A percentile compares a stretch with the other conserved stretches of the same genome.
Conservation (phyloP, 2,329 filamentous ascomycete species). For the Cladosporium phlei region DNA sequence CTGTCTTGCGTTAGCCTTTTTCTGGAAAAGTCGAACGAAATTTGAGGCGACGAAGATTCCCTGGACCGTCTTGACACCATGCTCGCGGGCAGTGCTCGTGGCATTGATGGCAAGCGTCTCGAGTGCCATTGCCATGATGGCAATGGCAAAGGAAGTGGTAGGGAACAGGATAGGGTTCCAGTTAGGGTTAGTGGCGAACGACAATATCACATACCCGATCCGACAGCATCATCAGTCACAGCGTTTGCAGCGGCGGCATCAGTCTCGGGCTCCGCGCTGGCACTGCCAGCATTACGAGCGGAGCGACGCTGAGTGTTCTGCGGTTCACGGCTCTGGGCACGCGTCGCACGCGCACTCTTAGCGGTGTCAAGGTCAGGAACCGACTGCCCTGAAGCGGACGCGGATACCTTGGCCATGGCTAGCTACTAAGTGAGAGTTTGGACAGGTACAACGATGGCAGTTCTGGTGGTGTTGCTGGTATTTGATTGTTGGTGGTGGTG, state of each 20-base stretch:
- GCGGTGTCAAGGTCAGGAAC: constrained; percentile 14
- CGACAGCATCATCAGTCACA: constrained; percentile 1
- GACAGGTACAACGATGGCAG: no score
- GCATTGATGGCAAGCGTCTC: no score
- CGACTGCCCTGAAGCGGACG: constrained; percentile 1
- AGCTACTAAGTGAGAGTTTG: not conserved
- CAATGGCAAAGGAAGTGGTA: no score
- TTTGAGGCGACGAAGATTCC: no score
- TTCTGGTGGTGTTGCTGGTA: no score
- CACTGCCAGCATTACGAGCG: constrained; percentile 3
- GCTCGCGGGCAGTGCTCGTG: no score
- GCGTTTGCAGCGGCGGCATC: constrained; percentile 15
- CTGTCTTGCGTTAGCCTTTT: constrained; percentile 10
- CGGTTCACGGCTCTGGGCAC: constrained; percentile 39
- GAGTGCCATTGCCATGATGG: no score
- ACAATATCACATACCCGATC: not conserved
- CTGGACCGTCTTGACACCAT: no score
- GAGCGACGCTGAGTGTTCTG: constrained; percentile 10
- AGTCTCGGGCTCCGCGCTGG: constrained; percentile 16
- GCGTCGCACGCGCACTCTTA: constrained; percentile 26
- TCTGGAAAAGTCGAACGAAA: no score
- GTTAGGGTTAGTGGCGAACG: not conserved
- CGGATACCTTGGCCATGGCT: constrained; percentile 5
- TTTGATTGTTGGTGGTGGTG: no score
- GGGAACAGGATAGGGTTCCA: constrained; percentile 13